These are phyloP conservation scores for Gliomastix tumulicola DNA, from an alignment of 2,329 filamentous ascomycete species.

Conservation along the genomic window DNA sequence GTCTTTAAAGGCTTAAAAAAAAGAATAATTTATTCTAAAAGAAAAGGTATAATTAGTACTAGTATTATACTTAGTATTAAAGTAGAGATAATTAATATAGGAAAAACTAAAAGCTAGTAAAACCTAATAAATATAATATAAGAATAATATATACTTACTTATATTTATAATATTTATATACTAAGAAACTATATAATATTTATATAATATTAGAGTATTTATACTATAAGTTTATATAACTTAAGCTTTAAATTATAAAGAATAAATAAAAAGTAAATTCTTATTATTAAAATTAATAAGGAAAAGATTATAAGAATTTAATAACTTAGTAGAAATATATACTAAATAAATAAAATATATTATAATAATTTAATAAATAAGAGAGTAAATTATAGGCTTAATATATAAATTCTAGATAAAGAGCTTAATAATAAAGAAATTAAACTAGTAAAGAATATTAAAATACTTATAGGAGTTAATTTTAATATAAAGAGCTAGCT, in stretches of 20 bases:
- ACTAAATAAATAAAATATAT: neutral
- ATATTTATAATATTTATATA: neutral
- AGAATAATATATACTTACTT: constrained; percentile 1
- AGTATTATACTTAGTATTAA: constrained; percentile 5
- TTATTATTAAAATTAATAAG: neutral
- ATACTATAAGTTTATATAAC: too few relatives aligned
- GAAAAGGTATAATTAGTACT: too few relatives aligned
- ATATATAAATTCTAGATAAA: neutral
- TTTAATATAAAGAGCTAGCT: neutral
- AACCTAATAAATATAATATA: constrained; percentile 3
- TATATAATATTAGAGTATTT: neutral
- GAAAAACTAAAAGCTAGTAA: too few relatives aligned
- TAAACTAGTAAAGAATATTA: neutral
- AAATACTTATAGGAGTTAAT: neutral
- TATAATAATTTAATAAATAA: neutral
- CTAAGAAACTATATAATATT: too few relatives aligned
- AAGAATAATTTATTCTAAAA: too few relatives aligned
- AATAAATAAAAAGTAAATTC: constrained; percentile 1
- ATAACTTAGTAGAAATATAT: too few relatives aligned
- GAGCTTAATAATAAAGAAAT: neutral
- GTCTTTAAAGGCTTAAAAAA: too few relatives aligned
- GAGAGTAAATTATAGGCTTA: neutral
- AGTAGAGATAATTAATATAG: constrained; percentile 4
- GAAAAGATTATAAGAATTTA: neutral
- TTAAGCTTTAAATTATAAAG: neutral